Conservation (phyloP, 495 filamentous ascomycete genomes). For the Pseudomonodictys pantanalensis region DNA sequence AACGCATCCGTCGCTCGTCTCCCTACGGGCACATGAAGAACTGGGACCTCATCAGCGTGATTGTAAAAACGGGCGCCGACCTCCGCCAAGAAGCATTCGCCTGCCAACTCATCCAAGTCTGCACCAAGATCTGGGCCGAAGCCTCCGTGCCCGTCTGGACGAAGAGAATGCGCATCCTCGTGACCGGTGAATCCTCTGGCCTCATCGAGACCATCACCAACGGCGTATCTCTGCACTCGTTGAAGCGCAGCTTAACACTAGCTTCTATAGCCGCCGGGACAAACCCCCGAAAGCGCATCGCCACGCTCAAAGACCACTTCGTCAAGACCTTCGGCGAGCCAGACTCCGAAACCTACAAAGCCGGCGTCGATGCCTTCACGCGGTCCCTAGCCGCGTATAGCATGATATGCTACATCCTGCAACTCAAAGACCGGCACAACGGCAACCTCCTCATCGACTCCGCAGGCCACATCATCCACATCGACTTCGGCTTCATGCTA, state of each 20-base stretch:
- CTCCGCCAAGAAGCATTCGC: slow-evolving; percentile 76
- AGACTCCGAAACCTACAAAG: slow-evolving; percentile 58
- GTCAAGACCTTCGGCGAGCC: slow-evolving; percentile 67
- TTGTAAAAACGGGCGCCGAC: slow-evolving; percentile 76
- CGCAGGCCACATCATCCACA: slow-evolving; percentile 75
- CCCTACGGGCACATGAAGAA: slow-evolving; percentile 77
- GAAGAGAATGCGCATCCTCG: slow-evolving; percentile 74
- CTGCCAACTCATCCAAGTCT: slow-evolving; percentile 71
- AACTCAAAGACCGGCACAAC: slow-evolving; percentile 78
- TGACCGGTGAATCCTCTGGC: slow-evolving; percentile 73
- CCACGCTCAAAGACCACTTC: slow-evolving; percentile 73
- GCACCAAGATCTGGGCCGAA: slow-evolving; percentile 71
- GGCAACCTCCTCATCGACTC: slow-evolving; percentile 77
- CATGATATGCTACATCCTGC: slow-evolving; percentile 70
- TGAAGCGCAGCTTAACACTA: slow-evolving; percentile 71
- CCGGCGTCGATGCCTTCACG: slow-evolving; percentile 67
- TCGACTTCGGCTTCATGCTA: slow-evolving; percentile 81
- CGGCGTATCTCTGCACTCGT: slow-evolving; percentile 70
- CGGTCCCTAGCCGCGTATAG: slow-evolving; percentile 71
- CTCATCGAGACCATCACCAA: slow-evolving; percentile 79
- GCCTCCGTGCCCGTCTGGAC: slow-evolving; percentile 73
- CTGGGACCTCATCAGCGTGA: slow-evolving; percentile 76
- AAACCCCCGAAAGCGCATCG: slow-evolving; percentile 65
- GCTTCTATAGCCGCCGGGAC: slow-evolving; percentile 61
- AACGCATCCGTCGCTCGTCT: slow-evolving; percentile 70